Base-by-base conservation (phyloP, 225 moss, liverwort and hornwort genomes). In the Anthoceros angustus region DNA sequence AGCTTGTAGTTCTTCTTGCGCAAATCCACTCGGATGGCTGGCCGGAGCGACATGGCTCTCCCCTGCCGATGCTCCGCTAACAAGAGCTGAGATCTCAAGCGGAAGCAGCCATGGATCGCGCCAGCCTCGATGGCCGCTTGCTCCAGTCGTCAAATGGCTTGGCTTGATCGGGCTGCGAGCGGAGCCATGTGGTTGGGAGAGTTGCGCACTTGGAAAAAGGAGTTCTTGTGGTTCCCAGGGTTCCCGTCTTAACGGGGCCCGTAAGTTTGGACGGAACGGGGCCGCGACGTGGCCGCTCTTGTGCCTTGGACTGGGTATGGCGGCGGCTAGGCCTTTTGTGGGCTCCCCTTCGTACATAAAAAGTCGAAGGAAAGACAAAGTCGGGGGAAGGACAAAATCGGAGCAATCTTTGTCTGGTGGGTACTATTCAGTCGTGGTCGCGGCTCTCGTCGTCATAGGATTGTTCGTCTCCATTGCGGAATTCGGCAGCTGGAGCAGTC, bases 1-100 rank as follows among this genome's bases (percentile, higher is more conserved):
- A 90, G 78, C 86, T 94, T 90, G 84, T 90, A 94, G 1, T 90
- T 90, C 75, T 82, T 85, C 74, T 94, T 94, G 74, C 94, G 90
- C 66, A 86, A 77, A 81, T 94, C 94, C 8, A 90, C 83, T 66
- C 94, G 87, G 20, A 86, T 86, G 71, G 80, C 78, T 49, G 94
- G 90, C 66, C 90, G 83, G 69, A 90, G 94, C 73, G 94, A 95
- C 90, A 95, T 90, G 41, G 61, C 68, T 63, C 66, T 15, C 55
- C 4, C 16, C 18, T 18, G n/a, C n/a, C n/a, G 8, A 7, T 18
- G 55, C 5, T 18, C 55, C 23, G 18, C 8, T 15, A 32, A 32
- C 32, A 32, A 32, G 32, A 32, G 32, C 32, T 32, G 32, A 32
- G 32, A 32, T 32, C 32, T 32, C 32, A 32, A 32, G 32, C 32